Evolutionary conservation across 2,329 filamentous ascomycete species (phyloP).

Genomic region (Pseudonectria buxi): DNA sequence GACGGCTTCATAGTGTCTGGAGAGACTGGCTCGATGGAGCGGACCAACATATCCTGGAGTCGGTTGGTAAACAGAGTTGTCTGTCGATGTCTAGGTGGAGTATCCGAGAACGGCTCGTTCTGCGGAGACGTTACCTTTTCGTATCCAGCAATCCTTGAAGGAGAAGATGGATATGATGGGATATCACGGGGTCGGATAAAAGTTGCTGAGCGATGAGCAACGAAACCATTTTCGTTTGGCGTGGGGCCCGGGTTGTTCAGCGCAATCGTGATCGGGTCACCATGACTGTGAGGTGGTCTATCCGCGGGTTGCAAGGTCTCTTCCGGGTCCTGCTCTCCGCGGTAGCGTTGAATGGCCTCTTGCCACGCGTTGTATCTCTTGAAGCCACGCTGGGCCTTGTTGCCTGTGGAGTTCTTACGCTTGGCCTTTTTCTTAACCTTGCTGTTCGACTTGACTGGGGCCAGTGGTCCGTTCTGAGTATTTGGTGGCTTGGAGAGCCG

Average conservation of each 20-base stretch:
- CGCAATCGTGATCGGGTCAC: conserved; percentile 13
- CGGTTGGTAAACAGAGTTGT: conserved; percentile 9
- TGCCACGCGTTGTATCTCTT: conserved; percentile 41
- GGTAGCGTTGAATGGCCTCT: conserved; percentile 30
- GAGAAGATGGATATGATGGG: conserved; percentile 13
- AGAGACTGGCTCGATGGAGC: conserved; percentile 39
- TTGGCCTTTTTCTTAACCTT: conserved; percentile 22
- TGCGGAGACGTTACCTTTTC: conserved; percentile 23
- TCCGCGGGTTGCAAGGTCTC: conserved; percentile 4
- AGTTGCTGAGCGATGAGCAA: conserved; percentile 16
- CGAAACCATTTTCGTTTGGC: conserved; percentile 23
- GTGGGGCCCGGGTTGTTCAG: conserved; percentile 14
- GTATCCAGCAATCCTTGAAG: conserved; percentile 8
- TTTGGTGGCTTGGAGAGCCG: conserved; percentile 12
- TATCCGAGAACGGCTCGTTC: conserved; percentile 10
- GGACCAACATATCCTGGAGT: conserved; percentile 38
- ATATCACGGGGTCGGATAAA: conserved; percentile 11
- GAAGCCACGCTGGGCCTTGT: conserved; percentile 38
- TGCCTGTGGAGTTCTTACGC: conserved; percentile 20
- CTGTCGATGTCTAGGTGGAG: conserved; percentile 16
- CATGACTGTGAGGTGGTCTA: conserved; percentile 10
- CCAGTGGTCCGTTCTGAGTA: conserved; percentile 7
- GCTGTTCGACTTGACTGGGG: conserved; percentile 14
- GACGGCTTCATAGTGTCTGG: conserved; percentile 29
- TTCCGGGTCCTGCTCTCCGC: conserved; percentile 9